Percentiles rank a stretch among this genome's conserved stretches.
Evolutionary conservation across 2,329 filamentous ascomycete genomes (phyloP).

Genomic region (Aspergillus quadrilineatus): DNA sequence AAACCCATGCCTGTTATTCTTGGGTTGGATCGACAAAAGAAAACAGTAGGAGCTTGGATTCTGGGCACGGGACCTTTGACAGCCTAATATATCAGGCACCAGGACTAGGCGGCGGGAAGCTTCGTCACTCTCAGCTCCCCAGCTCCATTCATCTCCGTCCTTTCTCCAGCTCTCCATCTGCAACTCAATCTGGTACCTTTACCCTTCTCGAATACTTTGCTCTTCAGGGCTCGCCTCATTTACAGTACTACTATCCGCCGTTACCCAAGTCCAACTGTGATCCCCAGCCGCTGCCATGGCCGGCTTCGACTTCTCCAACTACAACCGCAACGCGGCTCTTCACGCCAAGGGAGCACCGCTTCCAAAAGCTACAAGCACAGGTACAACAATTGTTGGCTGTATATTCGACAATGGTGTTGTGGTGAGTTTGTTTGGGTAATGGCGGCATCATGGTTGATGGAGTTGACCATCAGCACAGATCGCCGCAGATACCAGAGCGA

Average conservation of each 20-base stretch:
- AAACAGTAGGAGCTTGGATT: slow-evolving; percentile 16
- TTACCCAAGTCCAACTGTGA: slow-evolving; percentile 22
- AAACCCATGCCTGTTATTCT: not conserved
- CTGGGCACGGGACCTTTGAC: slow-evolving; percentile 17
- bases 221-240: not conserved
- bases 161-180: not conserved
- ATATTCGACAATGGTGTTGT: slow-evolving; percentile 96
- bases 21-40: slow-evolving; percentile 2
- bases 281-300: slow-evolving; percentile 64
- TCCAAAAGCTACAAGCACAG: slow-evolving; percentile 96
- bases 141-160: slow-evolving; percentile 22
- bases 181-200: not conserved
- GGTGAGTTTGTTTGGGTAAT: slow-evolving; percentile 52
- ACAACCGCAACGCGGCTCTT: slow-evolving; percentile 96
- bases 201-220: not conserved
- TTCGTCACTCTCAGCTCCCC: slow-evolving; percentile 43
- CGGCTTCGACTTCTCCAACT: slow-evolving; percentile 99
- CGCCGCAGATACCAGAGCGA: slow-evolving; percentile 96
- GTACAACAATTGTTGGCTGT: slow-evolving; percentile 97
- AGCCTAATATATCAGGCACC: slow-evolving; percentile 22
- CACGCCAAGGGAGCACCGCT: slow-evolving; percentile 91
- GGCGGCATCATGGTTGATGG: slow-evolving; percentile 7
- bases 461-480: slow-evolving; percentile 59
- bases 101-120: slow-evolving; percentile 39
- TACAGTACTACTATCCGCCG: not conserved